These are phyloP conservation scores for Phytophthora uliginosa DNA, from an alignment of 352 stramenopile species.

Conservation along the genomic window DNA sequence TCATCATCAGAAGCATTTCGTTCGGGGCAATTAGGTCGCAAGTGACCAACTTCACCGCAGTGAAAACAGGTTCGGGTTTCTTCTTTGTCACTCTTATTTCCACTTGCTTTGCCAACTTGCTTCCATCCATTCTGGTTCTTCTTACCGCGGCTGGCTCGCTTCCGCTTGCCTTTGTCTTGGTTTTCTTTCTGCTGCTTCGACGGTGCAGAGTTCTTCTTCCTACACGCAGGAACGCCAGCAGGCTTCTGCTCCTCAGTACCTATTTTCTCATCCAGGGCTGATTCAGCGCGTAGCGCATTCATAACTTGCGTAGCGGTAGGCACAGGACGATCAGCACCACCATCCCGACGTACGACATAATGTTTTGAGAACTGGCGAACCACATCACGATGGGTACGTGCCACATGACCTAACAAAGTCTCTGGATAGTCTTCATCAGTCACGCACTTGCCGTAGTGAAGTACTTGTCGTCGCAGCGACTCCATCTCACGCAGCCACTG, in stretches of 20 bases:
- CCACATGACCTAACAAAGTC: slow-evolving; percentile 5
- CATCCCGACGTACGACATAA: slow-evolving; percentile 9
- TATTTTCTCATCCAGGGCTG: slow-evolving; percentile 11
- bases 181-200: no score
- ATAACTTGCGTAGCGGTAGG: not conserved
- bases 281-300: not conserved
- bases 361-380: slow-evolving; percentile 16
- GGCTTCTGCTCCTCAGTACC: slow-evolving; percentile 8
- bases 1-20: slow-evolving; percentile 8
- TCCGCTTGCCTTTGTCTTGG: no score
- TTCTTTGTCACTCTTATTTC: no score
- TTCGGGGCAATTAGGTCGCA: slow-evolving; percentile 8
- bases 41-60: slow-evolving; percentile 11
- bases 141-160: no score
- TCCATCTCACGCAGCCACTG: slow-evolving; percentile 13
- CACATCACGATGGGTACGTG: slow-evolving; percentile 12
- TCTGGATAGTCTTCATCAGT: slow-evolving; percentile 15
- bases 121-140: no score
- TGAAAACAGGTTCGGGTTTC: not conserved
- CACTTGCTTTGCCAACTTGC: no score
- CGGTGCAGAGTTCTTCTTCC: not conserved
- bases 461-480: not conserved
- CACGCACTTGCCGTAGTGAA: slow-evolving; percentile 12
- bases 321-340: not conserved
- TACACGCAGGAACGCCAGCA: slow-evolving; percentile 11